Base-by-base conservation (phyloP, 768 basidiomycete genomes). In the Termitomyces sp. region DNA sequence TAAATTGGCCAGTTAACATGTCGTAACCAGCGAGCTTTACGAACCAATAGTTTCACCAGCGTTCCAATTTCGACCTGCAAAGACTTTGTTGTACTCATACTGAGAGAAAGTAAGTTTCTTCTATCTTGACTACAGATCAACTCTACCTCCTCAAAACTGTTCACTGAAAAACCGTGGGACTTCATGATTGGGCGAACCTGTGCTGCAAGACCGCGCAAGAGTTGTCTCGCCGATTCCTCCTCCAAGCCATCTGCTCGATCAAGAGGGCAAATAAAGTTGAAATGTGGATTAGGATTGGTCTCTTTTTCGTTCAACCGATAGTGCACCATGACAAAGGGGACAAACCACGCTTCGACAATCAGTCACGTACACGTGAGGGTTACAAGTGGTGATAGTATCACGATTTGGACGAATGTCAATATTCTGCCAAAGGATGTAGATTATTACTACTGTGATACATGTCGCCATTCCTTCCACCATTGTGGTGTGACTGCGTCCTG, bases 111-210 rank as follows among this genome's bases (percentile, higher is more conserved):
- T 24, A 48, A 11, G 6, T 41, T 18, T 32, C 26, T 36, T 14
- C n/a, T 20, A 32, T 43, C 5, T 41, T 41, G 44, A 33, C 40
- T 52, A 32, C 3, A 36, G 38, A n/a, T 11, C n/a, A 43, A 55
- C 47, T 68, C 22, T 65, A 89, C 91, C 83, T 93, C 91, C 72
- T 92, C 91, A 16, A 93, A 74, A 60, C 85, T 88, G 64, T 92
- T 93, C 30, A 93, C 81, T 2, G 66, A 70, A 62, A 93, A 86
- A 0, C 88, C 89, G 63, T 90, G 87, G 3, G 76, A 68, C 67
- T 90, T 91, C 92, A 94, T 94, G 22, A 92, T 66, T 3, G 91
- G 91, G 60, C 82, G 80, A 30, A 93, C 88, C 70, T 93, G 91
- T 3, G 91, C 92, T 0, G 90, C 91, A 46, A 94, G 74, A 3